Conservation (phyloP, 2,329 filamentous ascomycete species). For the Cytospora leucostoma region DNA sequence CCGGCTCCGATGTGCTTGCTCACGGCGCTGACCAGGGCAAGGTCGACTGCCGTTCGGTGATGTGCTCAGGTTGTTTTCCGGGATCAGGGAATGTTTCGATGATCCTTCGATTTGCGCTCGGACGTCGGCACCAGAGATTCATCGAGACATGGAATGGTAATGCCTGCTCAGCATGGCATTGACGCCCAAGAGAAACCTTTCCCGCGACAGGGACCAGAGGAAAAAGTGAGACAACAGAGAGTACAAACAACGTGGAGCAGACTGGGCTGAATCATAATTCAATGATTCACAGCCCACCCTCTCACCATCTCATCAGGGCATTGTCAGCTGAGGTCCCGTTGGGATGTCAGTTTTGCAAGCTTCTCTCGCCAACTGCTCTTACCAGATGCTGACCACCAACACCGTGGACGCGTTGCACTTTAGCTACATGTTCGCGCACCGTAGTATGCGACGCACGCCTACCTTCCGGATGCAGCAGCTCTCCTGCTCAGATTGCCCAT, state of each 20-base stretch:
- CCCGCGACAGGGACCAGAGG: background rate
- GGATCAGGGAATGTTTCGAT: background rate
- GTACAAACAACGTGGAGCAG: background rate
- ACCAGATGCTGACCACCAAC: background rate
- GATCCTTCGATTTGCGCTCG: background rate
- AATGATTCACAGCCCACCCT: background rate
- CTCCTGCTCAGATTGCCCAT: background rate
- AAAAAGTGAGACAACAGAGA: background rate
- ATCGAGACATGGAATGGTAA: background rate
- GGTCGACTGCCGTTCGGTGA: background rate
- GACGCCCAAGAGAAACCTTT: background rate
- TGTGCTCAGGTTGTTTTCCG: background rate
- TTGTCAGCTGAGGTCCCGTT: background rate
- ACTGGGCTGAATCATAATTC: background rate
- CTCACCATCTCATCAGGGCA: background rate
- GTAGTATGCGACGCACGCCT: background rate
- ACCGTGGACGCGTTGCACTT: background rate
- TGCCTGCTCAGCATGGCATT: background rate
- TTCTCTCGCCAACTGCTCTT: background rate
- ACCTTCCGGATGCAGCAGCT: conserved; percentile 1
- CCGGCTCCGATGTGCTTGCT: background rate
- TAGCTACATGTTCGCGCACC: background rate
- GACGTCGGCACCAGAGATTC: background rate
- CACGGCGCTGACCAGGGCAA: background rate
- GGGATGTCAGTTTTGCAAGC: background rate